Evolutionary conservation across 2,329 filamentous ascomycete genomes (phyloP), one percentile per base, ranked within the genome.

Genomic region (Trichoderma citrinoviride): DNA sequence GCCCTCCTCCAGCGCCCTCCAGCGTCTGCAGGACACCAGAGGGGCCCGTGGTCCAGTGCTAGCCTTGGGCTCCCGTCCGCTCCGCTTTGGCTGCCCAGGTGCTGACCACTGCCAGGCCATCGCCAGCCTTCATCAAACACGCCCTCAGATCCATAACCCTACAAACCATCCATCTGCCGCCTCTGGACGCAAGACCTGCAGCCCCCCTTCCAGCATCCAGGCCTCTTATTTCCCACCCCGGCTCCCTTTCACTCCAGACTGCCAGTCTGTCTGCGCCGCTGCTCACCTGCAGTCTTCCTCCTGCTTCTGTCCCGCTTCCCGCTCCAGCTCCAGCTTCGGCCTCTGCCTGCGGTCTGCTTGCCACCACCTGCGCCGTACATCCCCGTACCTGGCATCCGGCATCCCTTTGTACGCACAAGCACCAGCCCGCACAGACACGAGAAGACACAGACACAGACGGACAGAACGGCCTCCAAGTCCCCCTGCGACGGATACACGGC

Each of bases 11-110:
- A 56, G 53, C 53, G 53, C 56, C 44, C 53, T 40, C 53, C 37
- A 52, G 33, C 37, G 33, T 19, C 37, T 37, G 46, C 33, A 37
- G 33, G 33, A 37, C 33, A 12, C 33, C 33, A 37, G 33, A 10
- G 33, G 33, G 3, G 33, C n/a, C n/a, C n/a, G n/a, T n/a, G n/a
- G n/a, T n/a, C n/a, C n/a, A n/a, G 10, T 37, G 10, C 10, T 52
- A 58, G 64, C 64, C 49, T 56, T 49, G 46, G 58, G 54, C 44
- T 65, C 44, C 62, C 47, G 62, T 47, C 55, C 14, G 33, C 33
- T 37, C 33, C 33, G 33, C 33, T 37, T 12, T 14, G 62, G 40
- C 64, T 64, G 52, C 65, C 47, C n/a, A n/a, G n/a, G 60, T 57
- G 56, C 55, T 65, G 63, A 61, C 63, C 27, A 29, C 33, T 37